Conservation (phyloP, 1,139 yeast genomes). For the Suhomyces yuchorum region DNA sequence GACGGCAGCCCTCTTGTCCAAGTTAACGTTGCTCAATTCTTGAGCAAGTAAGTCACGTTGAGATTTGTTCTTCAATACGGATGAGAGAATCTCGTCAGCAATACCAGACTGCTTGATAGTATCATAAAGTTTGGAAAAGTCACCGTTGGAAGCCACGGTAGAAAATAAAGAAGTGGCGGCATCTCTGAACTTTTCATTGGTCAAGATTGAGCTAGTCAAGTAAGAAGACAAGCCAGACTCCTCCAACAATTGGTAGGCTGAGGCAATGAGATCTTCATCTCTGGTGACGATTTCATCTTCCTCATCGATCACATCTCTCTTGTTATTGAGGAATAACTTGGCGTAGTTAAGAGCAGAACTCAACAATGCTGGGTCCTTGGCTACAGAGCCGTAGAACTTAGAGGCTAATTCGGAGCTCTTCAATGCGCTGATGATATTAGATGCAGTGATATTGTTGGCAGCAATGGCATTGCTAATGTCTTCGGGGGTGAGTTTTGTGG, state of each 20-base stretch:
- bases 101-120: slow-evolving; percentile 26
- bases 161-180: slow-evolving; percentile 25
- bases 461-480: slow-evolving; percentile 19
- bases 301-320: slow-evolving; percentile 6
- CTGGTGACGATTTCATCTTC: slow-evolving; percentile 16
- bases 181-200: slow-evolving; percentile 23
- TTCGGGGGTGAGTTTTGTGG: slow-evolving; percentile 13
- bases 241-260: slow-evolving; percentile 26
- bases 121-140: slow-evolving; percentile 25
- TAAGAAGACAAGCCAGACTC: slow-evolving; percentile 28
- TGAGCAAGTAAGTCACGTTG: slow-evolving; percentile 10
- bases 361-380: slow-evolving; percentile 26
- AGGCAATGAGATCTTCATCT: slow-evolving; percentile 24
- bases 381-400: slow-evolving; percentile 26
- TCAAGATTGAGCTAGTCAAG: slow-evolving; percentile 25
- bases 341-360: slow-evolving; percentile 24
- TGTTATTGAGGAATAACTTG: slow-evolving; percentile 17
- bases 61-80: slow-evolving; percentile 7
- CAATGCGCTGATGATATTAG: slow-evolving; percentile 22
- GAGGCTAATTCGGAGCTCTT: slow-evolving; percentile 21
- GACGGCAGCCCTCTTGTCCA: slow-evolving; percentile 11
- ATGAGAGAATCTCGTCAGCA: slow-evolving; percentile 26
- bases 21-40: slow-evolving; percentile 3
- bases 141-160: slow-evolving; percentile 21
- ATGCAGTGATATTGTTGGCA: slow-evolving; percentile 21